phyloP scores from a whole-genome alignment of 768 basidiomycete genomes.

The Cystobasidiopsis lactophilus region DNA sequence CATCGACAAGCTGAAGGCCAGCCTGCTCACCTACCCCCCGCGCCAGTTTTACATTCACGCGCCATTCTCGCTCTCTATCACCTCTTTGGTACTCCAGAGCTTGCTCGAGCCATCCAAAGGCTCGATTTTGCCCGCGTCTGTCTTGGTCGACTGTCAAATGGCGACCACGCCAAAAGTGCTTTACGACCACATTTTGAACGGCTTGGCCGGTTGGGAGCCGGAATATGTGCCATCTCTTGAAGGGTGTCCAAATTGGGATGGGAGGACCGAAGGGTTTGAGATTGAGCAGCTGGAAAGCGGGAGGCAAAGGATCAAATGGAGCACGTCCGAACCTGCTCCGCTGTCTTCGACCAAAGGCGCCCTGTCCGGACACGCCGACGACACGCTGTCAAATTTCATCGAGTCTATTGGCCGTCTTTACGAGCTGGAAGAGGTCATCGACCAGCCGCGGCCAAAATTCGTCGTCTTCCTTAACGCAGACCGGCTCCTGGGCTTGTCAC shows the following conservation, averaged over 20 bases:
- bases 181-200: background rate
- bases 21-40: background rate
- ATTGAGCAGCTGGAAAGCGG: background rate
- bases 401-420: background rate
- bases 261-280: background rate
- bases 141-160: background rate
- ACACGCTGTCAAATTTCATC: background rate
- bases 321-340: background rate
- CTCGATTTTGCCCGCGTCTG: background rate
- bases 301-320: background rate
- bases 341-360: background rate
- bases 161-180: background rate
- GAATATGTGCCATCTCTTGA: background rate
- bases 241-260: background rate
- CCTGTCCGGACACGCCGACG: background rate
- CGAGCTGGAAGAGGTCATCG: background rate
- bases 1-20: too few species aligned
- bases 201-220: background rate
- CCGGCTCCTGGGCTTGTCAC: background rate
- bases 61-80: background rate
- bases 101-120: background rate
- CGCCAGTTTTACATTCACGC: background rate
- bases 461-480: background rate
- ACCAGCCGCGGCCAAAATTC: background rate
- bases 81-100: background rate